Evolutionary conservation across 202 grass and related monocot genomes (phyloP).

Genomic region (Zoysia matrella): DNA sequence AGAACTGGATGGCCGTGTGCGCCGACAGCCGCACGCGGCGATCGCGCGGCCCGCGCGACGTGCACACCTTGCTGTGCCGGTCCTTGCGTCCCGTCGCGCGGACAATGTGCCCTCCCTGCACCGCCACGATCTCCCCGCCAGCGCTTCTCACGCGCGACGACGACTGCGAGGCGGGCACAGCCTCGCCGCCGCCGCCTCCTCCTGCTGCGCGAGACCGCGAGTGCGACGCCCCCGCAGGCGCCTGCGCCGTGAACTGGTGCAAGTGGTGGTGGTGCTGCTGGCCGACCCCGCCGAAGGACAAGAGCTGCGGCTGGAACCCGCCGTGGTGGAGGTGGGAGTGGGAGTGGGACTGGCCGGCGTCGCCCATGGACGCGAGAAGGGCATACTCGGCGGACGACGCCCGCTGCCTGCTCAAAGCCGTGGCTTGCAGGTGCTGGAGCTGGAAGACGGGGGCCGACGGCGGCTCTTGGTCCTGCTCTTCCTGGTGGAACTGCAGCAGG

Average conservation of each 20-base stretch:
- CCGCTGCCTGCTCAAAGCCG: slow-evolving; percentile 50
- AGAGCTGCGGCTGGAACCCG: slow-evolving; percentile 46
- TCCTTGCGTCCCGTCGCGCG: too few species aligned
- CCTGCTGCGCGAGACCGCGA: slow-evolving; percentile 36
- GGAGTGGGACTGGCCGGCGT: slow-evolving; percentile 47
- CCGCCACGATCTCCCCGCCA: slow-evolving; percentile 1
- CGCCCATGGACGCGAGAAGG: slow-evolving; percentile 27
- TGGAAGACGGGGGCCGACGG: too few species aligned
- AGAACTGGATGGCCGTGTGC: slow-evolving; percentile 49
- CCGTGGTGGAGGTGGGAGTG: slow-evolving; percentile 52
- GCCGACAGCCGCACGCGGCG: too few species aligned
- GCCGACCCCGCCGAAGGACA: slow-evolving; percentile 43
- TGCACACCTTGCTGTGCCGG: too few species aligned
- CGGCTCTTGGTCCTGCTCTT: slow-evolving; percentile 17
- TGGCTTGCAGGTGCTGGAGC: slow-evolving; percentile 43
- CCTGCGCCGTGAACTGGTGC: slow-evolving; percentile 56
- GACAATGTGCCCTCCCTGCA: too few species aligned
- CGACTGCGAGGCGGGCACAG: slow-evolving; percentile 31
- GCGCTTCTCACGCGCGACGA: slow-evolving; percentile 57
- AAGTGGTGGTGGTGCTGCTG: slow-evolving; percentile 29
- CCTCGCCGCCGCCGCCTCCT: slow-evolving; percentile 40
- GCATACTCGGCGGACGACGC: slow-evolving; percentile 79
- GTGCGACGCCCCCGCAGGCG: slow-evolving; percentile 22
- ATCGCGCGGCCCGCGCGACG: too few species aligned
- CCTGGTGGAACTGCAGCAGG: slow-evolving; percentile 56